Conservation (phyloP, 2,329 filamentous ascomycete species). For the Colletotrichum eremochloae region DNA sequence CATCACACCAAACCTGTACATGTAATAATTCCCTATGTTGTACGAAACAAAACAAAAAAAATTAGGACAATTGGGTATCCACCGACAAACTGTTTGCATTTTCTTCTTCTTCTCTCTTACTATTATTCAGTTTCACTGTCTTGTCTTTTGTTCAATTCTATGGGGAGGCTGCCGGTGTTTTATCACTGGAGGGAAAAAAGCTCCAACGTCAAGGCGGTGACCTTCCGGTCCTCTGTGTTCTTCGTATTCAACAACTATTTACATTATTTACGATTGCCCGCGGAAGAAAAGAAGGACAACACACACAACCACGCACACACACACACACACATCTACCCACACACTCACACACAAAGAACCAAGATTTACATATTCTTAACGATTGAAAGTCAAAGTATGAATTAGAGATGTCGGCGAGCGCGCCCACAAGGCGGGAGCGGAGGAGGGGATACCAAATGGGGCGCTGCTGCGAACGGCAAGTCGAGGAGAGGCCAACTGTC, state of each 20-base stretch:
- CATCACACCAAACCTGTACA: conserved; percentile 23
- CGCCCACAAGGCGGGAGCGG: not conserved
- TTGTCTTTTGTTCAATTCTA: not conserved
- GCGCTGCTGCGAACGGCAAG: not conserved
- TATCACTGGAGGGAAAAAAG: conserved; percentile 9
- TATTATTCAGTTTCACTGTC: not conserved
- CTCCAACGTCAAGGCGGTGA: not conserved
- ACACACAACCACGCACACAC: conserved; percentile 25
- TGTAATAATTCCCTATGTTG: conserved; percentile 39
- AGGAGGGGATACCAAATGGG: conserved; percentile 16
- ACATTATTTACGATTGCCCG: conserved; percentile 29
- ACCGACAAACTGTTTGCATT: conserved; percentile 29
- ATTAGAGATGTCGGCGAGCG: not conserved
- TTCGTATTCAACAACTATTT: conserved; percentile 21
- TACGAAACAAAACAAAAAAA: conserved; percentile 18
- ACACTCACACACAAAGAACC: conserved; percentile 14
- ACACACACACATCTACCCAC: conserved; percentile 24
- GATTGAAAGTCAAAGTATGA: conserved; percentile 4
- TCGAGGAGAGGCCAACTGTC: conserved; percentile 15
- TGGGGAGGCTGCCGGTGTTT: conserved; percentile 19
- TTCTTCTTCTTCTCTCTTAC: not conserved
- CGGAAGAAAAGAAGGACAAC: conserved; percentile 12
- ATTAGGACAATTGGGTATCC: conserved; percentile 14
- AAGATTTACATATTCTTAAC: conserved; percentile 26
- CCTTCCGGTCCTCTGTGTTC: not conserved